Percentiles rank a stretch among this genome's conserved stretches.
Evolutionary conservation across 2,329 filamentous ascomycete genomes (phyloP).

Genomic region (Pseudopithomyces chartarum): DNA sequence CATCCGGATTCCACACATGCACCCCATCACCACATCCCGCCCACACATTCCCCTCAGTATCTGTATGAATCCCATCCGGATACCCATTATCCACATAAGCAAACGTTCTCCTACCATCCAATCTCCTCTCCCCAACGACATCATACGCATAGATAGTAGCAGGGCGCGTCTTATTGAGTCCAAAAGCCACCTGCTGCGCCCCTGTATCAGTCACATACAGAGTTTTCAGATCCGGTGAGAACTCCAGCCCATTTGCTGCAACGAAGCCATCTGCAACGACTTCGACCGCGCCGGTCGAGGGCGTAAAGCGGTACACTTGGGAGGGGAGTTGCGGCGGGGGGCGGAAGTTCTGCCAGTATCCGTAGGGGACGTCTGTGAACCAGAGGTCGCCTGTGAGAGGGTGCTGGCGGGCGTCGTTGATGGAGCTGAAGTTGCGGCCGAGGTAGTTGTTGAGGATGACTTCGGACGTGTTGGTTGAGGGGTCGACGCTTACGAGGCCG

Average conservation of each 20-base stretch:
- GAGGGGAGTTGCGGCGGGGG: slow-evolving; percentile 38
- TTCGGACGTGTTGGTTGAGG: slow-evolving; percentile 48
- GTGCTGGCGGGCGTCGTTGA: slow-evolving; percentile 51
- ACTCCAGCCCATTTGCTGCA: slow-evolving; percentile 53
- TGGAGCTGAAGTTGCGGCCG: slow-evolving; percentile 51
- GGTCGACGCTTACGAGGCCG: slow-evolving; percentile 52
- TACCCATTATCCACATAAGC: slow-evolving; percentile 60
- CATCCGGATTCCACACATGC: slow-evolving; percentile 58
- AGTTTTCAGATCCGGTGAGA: slow-evolving; percentile 50
- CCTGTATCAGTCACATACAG: slow-evolving; percentile 57
- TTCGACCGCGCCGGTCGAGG: slow-evolving; percentile 46
- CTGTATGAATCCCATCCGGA: slow-evolving; percentile 64
- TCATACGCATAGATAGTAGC: slow-evolving; percentile 52
- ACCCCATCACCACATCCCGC: slow-evolving; percentile 61
- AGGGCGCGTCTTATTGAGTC: slow-evolving; percentile 44
- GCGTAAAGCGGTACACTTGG: slow-evolving; percentile 51
- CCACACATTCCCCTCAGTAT: slow-evolving; percentile 61
- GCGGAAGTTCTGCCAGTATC: slow-evolving; percentile 37
- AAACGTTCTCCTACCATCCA: slow-evolving; percentile 54
- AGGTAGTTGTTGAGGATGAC: slow-evolving; percentile 54
- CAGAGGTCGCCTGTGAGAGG: slow-evolving; percentile 53
- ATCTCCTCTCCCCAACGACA: slow-evolving; percentile 42
- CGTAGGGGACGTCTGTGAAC: slow-evolving; percentile 55
- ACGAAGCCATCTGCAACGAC: slow-evolving; percentile 50
- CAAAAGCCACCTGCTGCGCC: slow-evolving; percentile 29